Conservation (phyloP, 331 rosid genomes). For the Cydonia oblonga region DNA sequence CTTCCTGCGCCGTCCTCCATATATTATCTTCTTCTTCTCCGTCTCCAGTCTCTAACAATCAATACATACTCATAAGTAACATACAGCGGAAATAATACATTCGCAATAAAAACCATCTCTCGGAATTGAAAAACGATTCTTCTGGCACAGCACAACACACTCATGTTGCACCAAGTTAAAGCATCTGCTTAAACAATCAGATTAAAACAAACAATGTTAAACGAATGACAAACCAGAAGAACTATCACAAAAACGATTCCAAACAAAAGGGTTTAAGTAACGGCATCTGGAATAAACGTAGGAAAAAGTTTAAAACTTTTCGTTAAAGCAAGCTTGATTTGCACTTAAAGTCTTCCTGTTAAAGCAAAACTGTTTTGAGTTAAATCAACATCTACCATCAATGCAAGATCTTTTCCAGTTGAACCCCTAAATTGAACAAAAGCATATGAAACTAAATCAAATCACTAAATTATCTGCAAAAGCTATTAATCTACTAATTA, state of each 20-base stretch:
- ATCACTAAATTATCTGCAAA: not conserved
- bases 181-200: not conserved
- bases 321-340: not conserved
- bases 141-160: not conserved
- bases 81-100: not conserved
- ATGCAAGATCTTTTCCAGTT: not conserved
- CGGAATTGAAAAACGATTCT: not conserved
- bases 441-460: not conserved
- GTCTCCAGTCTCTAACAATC: constrained; percentile 80
- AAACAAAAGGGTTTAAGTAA: not conserved
- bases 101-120: not conserved
- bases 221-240: not conserved
- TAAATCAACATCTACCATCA: not conserved
- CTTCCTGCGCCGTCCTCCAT: constrained; percentile 92
- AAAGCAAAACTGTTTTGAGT: not conserved
- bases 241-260: not conserved
- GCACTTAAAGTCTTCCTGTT: not conserved
- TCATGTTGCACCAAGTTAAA: not conserved
- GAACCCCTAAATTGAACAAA: not conserved
- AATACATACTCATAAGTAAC: constrained; percentile 8
- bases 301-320: not conserved
- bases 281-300: not conserved
- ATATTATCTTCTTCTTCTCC: constrained; percentile 56
- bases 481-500: not conserved
- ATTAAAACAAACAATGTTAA: not conserved